These are phyloP conservation scores for Avena atlantica DNA, from an alignment of 176 grass and related monocot species.

Conservation along the genomic window DNA sequence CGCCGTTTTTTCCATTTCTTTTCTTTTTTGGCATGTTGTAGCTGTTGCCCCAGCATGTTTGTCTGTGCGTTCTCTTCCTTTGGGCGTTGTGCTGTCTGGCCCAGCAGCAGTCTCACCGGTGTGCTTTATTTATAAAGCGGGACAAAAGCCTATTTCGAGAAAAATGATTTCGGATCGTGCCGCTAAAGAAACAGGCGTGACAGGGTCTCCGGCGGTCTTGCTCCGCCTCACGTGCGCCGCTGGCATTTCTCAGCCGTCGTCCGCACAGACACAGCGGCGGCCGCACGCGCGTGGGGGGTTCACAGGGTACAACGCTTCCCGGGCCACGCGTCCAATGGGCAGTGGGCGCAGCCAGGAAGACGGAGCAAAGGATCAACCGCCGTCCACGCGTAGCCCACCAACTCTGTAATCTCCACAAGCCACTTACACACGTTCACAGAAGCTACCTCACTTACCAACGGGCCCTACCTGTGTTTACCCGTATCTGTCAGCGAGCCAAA, in stretches of 20 bases:
- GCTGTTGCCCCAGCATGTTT: no score
- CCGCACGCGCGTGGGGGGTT: not conserved
- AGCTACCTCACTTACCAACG: accelerated
- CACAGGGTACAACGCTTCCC: not conserved
- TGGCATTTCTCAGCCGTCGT: not conserved
- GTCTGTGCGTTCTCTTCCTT: no score
- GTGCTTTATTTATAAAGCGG: no score
- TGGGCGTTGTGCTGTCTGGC: no score
- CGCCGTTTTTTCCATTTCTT: no score
- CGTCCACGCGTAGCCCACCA: constrained; percentile 50
- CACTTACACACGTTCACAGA: accelerated
- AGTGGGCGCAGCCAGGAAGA: constrained; percentile 1
- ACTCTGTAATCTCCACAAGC: not conserved
- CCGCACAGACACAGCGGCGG: not conserved
- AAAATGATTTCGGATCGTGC: no score
- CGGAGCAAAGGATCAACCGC: constrained; percentile 43
- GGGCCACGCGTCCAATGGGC: not conserved
- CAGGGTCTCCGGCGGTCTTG: not conserved
- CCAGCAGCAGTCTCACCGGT: no score
- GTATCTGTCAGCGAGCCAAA: not conserved
- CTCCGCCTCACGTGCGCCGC: constrained; percentile 12
- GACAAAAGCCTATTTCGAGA: no score
- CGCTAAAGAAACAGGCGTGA: no score
- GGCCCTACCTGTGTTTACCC: not conserved
- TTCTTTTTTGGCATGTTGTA: no score